phyloP scores from a whole-genome alignment of 2,329 filamentous ascomycete genomes.

The Beauveria medogensis region DNA sequence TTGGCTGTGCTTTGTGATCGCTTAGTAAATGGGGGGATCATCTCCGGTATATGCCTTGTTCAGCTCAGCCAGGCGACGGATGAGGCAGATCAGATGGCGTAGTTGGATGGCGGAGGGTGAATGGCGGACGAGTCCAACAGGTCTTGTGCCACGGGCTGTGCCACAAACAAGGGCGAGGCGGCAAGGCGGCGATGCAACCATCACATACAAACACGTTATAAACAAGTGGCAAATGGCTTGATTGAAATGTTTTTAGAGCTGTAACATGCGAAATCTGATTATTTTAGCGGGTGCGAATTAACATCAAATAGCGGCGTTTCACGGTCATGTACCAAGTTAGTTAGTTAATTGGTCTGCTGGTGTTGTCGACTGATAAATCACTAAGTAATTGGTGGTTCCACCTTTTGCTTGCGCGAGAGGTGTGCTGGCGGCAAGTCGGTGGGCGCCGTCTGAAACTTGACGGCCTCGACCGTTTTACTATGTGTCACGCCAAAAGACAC shows the following conservation, averaged over 20 bases:
- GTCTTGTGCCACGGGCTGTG: not conserved
- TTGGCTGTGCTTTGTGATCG: not conserved
- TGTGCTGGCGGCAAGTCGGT: not conserved
- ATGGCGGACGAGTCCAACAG: not conserved
- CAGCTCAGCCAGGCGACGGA: not conserved
- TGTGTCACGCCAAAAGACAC: too few species aligned
- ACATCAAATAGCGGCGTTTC: not conserved
- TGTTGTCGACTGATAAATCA: too few species aligned
- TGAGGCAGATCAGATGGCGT: constrained; percentile 5
- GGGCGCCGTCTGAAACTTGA: not conserved
- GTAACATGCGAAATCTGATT: not conserved
- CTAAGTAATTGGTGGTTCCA: too few species aligned
- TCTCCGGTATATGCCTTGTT: not conserved
- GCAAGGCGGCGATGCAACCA: not conserved
- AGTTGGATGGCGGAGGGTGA: not conserved
- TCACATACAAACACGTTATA: not conserved
- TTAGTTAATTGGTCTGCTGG: not conserved
- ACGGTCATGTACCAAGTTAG: not conserved
- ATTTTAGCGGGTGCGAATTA: not conserved
- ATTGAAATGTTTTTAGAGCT: not conserved
- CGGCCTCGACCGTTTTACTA: too few species aligned
- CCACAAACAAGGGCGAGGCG: not conserved
- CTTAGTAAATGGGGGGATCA: not conserved
- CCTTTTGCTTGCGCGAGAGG: too few species aligned
- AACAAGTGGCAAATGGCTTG: not conserved